Percentiles rank a stretch among this genome's conserved stretches.
Evolutionary conservation across 2,329 filamentous ascomycete species (phyloP).

Genomic region (Atkinsonella texensis): DNA sequence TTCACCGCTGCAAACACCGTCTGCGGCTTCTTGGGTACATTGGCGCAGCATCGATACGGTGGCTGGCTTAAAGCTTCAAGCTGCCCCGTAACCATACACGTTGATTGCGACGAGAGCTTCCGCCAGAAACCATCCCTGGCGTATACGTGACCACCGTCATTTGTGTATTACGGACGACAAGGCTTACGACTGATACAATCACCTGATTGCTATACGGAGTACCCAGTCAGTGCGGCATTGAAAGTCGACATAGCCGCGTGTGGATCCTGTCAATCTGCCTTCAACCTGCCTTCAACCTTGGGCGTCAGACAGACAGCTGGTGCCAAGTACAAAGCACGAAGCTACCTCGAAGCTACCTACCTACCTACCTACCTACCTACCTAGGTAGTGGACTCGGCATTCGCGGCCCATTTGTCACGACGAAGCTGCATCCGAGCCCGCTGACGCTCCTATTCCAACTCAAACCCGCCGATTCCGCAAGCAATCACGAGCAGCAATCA

Average conservation of each 20-base stretch:
- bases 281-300: constrained; percentile 7
- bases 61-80: neutral
- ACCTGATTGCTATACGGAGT: constrained; percentile 1
- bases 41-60: neutral
- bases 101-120: neutral
- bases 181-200: neutral
- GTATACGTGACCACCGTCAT: neutral
- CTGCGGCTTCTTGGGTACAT: neutral
- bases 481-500: neutral
- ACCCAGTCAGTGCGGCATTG: no score
- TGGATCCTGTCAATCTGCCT: constrained; percentile 2
- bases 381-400: neutral
- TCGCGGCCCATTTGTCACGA: constrained; percentile 4
- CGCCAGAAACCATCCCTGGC: neutral
- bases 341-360: neutral
- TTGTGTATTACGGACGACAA: neutral
- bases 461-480: neutral
- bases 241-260: constrained; percentile 5
- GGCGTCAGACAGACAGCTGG: constrained; percentile 1
- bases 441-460: neutral
- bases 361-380: no score
- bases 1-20: neutral
- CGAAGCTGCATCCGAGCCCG: neutral
- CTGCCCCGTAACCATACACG: neutral
- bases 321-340: neutral